A percentile compares a stretch with the other conserved stretches of the same genome.
phyloP scores from a whole-genome alignment of 2,329 filamentous ascomycete species.

The Pestalotiopsis sp. region DNA sequence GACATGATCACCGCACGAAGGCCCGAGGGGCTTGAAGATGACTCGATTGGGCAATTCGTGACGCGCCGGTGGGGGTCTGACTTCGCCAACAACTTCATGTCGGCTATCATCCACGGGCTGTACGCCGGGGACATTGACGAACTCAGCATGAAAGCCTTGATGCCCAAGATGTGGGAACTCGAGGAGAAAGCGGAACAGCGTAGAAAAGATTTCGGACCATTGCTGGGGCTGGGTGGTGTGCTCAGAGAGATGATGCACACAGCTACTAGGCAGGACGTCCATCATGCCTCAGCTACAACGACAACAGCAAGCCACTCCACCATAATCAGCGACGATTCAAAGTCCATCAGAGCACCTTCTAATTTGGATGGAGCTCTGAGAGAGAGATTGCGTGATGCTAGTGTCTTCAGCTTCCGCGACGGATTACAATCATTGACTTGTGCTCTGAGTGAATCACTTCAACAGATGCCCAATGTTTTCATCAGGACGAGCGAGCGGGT shows the following conservation, averaged over 20 bases:
- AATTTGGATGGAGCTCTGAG: neutral
- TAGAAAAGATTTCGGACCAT: neutral
- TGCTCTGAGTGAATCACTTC: neutral
- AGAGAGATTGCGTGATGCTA: neutral
- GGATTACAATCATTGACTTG: neutral
- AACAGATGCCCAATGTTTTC: neutral
- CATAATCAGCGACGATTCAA: no score
- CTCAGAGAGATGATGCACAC: neutral
- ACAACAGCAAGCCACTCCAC: neutral
- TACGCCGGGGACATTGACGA: slow-evolving; percentile 16
- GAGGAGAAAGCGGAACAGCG: slow-evolving; percentile 8
- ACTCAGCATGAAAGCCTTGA: slow-evolving; percentile 14
- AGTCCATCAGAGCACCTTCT: neutral
- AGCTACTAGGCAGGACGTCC: no score
- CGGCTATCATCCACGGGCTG: slow-evolving; percentile 15
- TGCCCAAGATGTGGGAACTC: slow-evolving; percentile 15
- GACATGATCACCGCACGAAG: slow-evolving; percentile 4
- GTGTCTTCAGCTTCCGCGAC: slow-evolving; percentile 3
- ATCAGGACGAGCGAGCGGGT: neutral
- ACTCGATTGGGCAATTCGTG: slow-evolving; percentile 17
- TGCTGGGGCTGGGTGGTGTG: neutral
- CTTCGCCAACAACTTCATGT: slow-evolving; percentile 15
- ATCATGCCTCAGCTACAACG: neutral
- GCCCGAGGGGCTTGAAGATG: slow-evolving; percentile 10
- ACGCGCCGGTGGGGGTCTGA: slow-evolving; percentile 8